Evolutionary conservation across 176 grass and related monocot genomes (phyloP).

Genomic region (Juncus effusus): DNA sequence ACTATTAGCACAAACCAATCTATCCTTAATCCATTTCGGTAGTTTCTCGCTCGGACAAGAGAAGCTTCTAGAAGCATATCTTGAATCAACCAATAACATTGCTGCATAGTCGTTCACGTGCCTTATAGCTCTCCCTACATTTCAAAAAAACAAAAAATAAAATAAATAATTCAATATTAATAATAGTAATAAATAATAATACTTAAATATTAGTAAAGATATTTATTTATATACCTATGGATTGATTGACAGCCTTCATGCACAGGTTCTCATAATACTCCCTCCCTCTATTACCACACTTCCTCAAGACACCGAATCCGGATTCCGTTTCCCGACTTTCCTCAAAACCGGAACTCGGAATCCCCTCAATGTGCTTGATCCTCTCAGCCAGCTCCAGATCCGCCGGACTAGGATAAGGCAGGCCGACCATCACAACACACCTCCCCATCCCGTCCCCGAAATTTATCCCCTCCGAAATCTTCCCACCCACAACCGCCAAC

Average conservation of each 20-base stretch:
- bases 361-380: conserved; percentile 76
- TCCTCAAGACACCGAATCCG: conserved; percentile 63
- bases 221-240: conserved; percentile 52
- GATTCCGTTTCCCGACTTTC: conserved; percentile 46
- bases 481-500: conserved; percentile 84
- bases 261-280: conserved; percentile 97
- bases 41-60: conserved; percentile 64
- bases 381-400: conserved; percentile 85
- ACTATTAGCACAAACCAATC: conserved; percentile 46
- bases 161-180: too few species aligned
- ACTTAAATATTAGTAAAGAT: not conserved
- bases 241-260: conserved; percentile 99
- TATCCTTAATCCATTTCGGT: conserved; percentile 82
- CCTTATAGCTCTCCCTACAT: conserved; percentile 92
- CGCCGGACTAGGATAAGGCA: conserved; percentile 87
- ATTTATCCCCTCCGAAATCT: conserved; percentile 98
- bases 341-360: conserved; percentile 35
- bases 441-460: conserved; percentile 89
- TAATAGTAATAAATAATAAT: not conserved
- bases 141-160: not conserved
- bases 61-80: conserved; percentile 40
- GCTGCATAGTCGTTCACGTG: conserved; percentile 96
- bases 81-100: conserved; percentile 80
- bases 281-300: conserved; percentile 57
- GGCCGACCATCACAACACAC: conserved; percentile 91